Conservation (phyloP, 192 early-diverging fungal genomes). For the Podila epigama region DNA sequence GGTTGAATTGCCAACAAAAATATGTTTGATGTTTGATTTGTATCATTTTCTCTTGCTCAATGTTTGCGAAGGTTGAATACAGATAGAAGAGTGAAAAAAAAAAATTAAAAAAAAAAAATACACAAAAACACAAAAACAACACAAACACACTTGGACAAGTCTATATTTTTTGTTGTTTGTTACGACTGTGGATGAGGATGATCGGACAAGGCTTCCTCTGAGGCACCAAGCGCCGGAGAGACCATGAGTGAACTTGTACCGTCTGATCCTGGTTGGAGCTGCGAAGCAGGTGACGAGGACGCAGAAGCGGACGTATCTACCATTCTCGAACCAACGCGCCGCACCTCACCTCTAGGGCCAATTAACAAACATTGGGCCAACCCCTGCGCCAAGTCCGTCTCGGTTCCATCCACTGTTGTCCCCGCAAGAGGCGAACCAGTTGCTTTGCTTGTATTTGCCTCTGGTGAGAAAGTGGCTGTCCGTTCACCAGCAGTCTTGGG, state of each 20-base stretch:
- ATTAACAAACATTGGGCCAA: constrained; percentile 60
- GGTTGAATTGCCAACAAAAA: too few species aligned
- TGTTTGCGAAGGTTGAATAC: too few species aligned
- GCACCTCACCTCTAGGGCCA: constrained; percentile 61
- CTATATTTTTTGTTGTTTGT: too few species aligned
- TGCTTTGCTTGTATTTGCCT: not conserved
- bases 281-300: not conserved
- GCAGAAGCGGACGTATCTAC: constrained; percentile 8
- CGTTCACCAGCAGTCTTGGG: constrained; percentile 13
- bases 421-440: not conserved
- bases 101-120: too few species aligned
- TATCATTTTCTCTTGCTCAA: too few species aligned
- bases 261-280: not conserved
- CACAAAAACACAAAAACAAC: too few species aligned
- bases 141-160: too few species aligned
- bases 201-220: too few species aligned
- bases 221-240: not conserved
- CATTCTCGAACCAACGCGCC: constrained; percentile 20
- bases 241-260: constrained; percentile 5
- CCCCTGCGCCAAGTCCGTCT: constrained; percentile 17
- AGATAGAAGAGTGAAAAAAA: too few species aligned
- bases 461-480: not conserved
- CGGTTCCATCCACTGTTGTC: not conserved
- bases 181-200: too few species aligned
- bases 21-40: too few species aligned